These are phyloP conservation scores for Fusarium sacchari DNA, from an alignment of 2,329 filamentous ascomycete genomes.

Conservation along the genomic window DNA sequence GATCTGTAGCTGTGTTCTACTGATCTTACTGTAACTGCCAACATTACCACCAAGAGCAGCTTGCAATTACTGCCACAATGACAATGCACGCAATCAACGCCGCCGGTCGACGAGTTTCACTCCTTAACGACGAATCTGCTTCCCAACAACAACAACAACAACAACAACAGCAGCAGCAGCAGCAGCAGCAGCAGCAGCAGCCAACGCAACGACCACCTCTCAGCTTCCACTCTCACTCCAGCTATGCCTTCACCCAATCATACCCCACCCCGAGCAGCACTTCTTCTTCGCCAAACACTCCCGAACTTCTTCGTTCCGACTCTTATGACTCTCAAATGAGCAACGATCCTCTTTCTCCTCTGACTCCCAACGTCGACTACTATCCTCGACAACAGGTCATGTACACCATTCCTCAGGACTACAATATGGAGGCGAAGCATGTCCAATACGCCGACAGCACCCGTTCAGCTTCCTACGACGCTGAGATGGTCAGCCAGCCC, in stretches of 20 bases:
- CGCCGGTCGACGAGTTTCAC: conserved; percentile 66
- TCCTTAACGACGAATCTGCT: conserved; percentile 61
- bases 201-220: conserved; percentile 34
- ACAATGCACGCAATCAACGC: conserved; percentile 67
- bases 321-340: conserved; percentile 70
- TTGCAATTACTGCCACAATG: conserved; percentile 4
- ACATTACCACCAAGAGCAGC: background rate
- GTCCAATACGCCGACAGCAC: conserved; percentile 56
- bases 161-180: background rate
- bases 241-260: conserved; percentile 47
- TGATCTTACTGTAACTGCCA: background rate
- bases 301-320: conserved; percentile 67
- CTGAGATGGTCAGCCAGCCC: conserved; percentile 53
- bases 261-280: conserved; percentile 52
- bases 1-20: background rate
- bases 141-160: conserved; percentile 9
- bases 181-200: background rate
- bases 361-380: conserved; percentile 62
- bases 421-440: conserved; percentile 53
- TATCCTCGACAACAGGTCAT: conserved; percentile 53
- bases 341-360: conserved; percentile 63
- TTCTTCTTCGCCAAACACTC: conserved; percentile 62
- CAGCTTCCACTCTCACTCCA: conserved; percentile 51
- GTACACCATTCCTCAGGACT: conserved; percentile 51
- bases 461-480: conserved; percentile 62